Evolutionary conservation across 305 asterid species (phyloP).

Genomic region (Fraxinus xanthoxyloides): DNA sequence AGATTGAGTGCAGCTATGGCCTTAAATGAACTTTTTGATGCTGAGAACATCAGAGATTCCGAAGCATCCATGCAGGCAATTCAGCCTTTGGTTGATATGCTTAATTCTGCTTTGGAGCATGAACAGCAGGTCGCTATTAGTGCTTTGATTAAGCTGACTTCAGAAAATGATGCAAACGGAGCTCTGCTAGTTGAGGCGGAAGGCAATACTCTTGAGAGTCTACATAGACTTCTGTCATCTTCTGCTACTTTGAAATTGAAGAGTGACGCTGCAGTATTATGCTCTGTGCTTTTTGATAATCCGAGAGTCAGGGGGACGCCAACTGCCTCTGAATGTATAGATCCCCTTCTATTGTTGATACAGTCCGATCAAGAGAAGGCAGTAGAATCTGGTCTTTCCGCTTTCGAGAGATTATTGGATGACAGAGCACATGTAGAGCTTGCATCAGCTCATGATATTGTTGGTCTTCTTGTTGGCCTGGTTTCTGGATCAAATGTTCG

Average conservation of each 20-base stretch:
- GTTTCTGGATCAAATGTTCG: slow-evolving; percentile 71
- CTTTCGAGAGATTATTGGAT: slow-evolving; percentile 75
- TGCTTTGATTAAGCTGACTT: slow-evolving; percentile 68
- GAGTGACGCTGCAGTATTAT: slow-evolving; percentile 66
- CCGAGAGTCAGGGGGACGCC: slow-evolving; percentile 53
- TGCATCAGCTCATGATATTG: slow-evolving; percentile 59
- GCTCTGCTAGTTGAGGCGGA: slow-evolving; percentile 63
- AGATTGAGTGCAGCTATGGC: slow-evolving; percentile 82
- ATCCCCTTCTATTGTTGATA: slow-evolving; percentile 65
- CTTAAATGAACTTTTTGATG: slow-evolving; percentile 61
- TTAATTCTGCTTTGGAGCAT: slow-evolving; percentile 46
- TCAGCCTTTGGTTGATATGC: slow-evolving; percentile 82
- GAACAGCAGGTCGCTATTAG: slow-evolving; percentile 72
- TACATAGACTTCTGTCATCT: slow-evolving; percentile 54
- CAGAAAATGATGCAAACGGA: slow-evolving; percentile 49
- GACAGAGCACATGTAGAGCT: slow-evolving; percentile 62
- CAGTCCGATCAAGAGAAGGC: slow-evolving; percentile 64
- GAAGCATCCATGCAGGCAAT: slow-evolving; percentile 75
- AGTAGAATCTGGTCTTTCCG: slow-evolving; percentile 72
- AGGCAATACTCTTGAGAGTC: slow-evolving; percentile 61
- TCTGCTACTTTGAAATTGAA: slow-evolving; percentile 57
- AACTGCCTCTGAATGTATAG: slow-evolving; percentile 54
- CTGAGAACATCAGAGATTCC: slow-evolving; percentile 59
- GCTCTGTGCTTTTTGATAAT: slow-evolving; percentile 57
- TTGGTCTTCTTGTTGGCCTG: slow-evolving; percentile 58